Conservation (phyloP, 2,329 filamentous ascomycete genomes). For the Alternaria conjuncta region DNA sequence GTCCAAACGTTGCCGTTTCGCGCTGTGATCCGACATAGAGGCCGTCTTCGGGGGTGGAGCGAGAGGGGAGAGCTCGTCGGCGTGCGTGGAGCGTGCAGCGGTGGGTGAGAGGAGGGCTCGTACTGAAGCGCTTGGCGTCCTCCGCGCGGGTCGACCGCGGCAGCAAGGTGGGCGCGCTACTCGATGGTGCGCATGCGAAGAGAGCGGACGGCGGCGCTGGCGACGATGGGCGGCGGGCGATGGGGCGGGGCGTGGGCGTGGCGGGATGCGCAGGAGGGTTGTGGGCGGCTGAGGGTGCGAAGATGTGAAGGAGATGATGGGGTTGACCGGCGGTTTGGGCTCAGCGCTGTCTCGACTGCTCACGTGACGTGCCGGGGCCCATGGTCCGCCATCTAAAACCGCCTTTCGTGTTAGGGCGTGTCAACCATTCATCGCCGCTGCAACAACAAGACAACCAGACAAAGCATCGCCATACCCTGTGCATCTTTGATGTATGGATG, state of each 20-base stretch:
- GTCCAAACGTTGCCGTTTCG: slow-evolving; percentile 51
- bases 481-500: slow-evolving; percentile 34
- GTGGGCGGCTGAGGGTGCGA: slow-evolving; percentile 20
- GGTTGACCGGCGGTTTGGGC: slow-evolving; percentile 19
- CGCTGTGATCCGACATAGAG: slow-evolving; percentile 45
- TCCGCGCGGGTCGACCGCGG: slow-evolving; percentile 40
- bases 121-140: slow-evolving; percentile 35
- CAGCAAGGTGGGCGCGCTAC: slow-evolving; percentile 31
- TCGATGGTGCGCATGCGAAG: slow-evolving; percentile 42
- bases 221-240: slow-evolving; percentile 4
- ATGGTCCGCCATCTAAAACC: slow-evolving; percentile 7
- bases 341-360: slow-evolving; percentile 15
- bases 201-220: slow-evolving; percentile 9
- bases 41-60: slow-evolving; percentile 9
- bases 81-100: slow-evolving; percentile 22
- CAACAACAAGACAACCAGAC: not conserved
- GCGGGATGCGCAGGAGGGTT: slow-evolving; percentile 13
- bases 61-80: slow-evolving; percentile 14
- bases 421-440: slow-evolving; percentile 1
- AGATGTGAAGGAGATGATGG: slow-evolving; percentile 20
- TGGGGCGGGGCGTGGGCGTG: not conserved
- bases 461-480: not conserved
- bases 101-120: slow-evolving; percentile 31
- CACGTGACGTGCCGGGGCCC: slow-evolving; percentile 13
- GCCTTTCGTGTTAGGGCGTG: slow-evolving; percentile 10